Evolutionary conservation across 768 basidiomycete genomes (phyloP), one percentile per base, ranked within the genome.

Genomic region (Dacryopinax primogenitus): DNA sequence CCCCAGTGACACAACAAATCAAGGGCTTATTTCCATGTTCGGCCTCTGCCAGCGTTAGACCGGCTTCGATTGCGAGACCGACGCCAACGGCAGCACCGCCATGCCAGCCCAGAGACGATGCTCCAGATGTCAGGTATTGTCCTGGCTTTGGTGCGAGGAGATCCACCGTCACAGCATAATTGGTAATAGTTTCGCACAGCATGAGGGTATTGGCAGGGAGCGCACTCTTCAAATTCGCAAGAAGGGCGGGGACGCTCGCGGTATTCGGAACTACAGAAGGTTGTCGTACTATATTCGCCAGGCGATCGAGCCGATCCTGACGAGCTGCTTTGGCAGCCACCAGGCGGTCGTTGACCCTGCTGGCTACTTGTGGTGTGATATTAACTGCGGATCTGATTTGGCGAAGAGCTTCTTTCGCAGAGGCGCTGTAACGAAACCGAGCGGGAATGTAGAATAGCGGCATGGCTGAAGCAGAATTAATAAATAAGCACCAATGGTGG

Each of bases 31-130:
- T 77, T 3, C 71, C 73, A 7, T 73, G 72, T 2, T 67, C 66
- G 12, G 63, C 51, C 15, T 73, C 67, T 4, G 63, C 58, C 30
- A 36, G 39, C 36, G 64, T 44, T 0, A 39, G 64, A 9, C 68
- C 33, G 69, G 63, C 68, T 18, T 72, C 68, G 1, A 74, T 78
- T 0, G 81, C 86, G 3, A 87, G 68, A 47, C 76, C 70, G 1
- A 81, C 81, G 1, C 87, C 87, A 2, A 88, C 74, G 2, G 84
- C 81, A 0, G 83, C 86, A 44, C 84, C 86, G 1, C 87, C 74
- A 1, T 79, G 81, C 84, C 85, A 88, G 0, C 87, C 87, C 35
- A 89, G 77, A 9, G 84, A 82, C 0, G 84, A 82, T 3, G 83
- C 86, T 1, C 86, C 86, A 12, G 83, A 84, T 13, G 78, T 72